These are phyloP conservation scores for Chaetoceros tenuissimus DNA, from an alignment of 108 stramenopile genomes.

Conservation along the genomic window DNA sequence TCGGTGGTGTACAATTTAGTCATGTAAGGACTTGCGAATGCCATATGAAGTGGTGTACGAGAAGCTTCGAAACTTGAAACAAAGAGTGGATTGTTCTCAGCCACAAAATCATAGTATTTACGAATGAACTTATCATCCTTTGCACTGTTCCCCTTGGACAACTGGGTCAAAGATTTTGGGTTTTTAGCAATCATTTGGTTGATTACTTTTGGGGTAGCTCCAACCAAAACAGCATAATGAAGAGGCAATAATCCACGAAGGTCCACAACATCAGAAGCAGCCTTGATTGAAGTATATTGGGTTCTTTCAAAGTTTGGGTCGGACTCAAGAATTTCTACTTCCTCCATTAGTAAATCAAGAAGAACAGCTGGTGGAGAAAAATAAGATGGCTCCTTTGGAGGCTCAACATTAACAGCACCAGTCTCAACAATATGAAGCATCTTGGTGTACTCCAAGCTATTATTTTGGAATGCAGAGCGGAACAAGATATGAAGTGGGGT, in stretches of 20 bases:
- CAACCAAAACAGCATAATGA: slow-evolving; percentile 31
- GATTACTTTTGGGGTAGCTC: slow-evolving; percentile 18
- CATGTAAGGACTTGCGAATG: slow-evolving; percentile 18
- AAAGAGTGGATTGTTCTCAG: not conserved
- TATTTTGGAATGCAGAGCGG: slow-evolving; percentile 12
- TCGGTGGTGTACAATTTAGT: not conserved
- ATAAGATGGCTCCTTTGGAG: slow-evolving; percentile 7
- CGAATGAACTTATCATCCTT: not conserved
- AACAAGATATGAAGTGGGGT: slow-evolving; percentile 45
- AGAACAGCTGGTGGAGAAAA: slow-evolving; percentile 26
- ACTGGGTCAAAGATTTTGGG: slow-evolving; percentile 36
- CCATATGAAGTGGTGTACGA: slow-evolving; percentile 36
- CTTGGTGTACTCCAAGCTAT: slow-evolving; percentile 18
- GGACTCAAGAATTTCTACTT: slow-evolving; percentile 20
- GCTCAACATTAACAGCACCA: not conserved
- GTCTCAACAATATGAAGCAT: slow-evolving; percentile 5
- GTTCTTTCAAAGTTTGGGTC: slow-evolving; percentile 7
- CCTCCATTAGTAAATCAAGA: slow-evolving; percentile 31
- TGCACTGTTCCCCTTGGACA: slow-evolving; percentile 14
- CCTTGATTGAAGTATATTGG: slow-evolving; percentile 1
- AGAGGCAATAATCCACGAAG: slow-evolving; percentile 27
- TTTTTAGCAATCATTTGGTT: slow-evolving; percentile 26
- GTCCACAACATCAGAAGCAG: slow-evolving; percentile 32
- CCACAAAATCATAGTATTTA: not conserved
- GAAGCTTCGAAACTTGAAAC: slow-evolving; percentile 11